Conservation (phyloP, 352 stramenopile genomes). For the Phytophthora pisi region DNA sequence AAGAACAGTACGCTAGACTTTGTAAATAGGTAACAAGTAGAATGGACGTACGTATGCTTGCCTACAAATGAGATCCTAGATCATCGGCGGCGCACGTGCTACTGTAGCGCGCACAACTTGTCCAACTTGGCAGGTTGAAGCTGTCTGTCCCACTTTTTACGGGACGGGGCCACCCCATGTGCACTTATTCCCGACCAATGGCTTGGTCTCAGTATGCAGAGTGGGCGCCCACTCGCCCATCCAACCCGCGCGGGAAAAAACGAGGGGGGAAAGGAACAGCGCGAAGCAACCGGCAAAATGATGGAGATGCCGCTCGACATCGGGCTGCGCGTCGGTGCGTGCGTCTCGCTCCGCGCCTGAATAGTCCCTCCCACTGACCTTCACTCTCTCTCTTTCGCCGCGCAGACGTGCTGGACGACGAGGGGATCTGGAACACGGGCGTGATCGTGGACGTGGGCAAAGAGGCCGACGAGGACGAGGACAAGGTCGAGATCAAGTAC, state of each 20-base stretch:
- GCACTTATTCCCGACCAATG: background rate
- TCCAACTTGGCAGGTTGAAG: no score
- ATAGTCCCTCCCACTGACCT: background rate
- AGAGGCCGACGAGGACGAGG: constrained; percentile 49
- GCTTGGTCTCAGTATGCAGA: constrained; percentile 4
- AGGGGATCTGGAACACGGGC: constrained; percentile 87
- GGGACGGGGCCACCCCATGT: background rate
- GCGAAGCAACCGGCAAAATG: constrained; percentile 7
- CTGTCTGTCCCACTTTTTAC: background rate
- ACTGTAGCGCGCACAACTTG: background rate
- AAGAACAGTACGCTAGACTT: constrained; percentile 6
- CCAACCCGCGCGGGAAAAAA: constrained; percentile 18
- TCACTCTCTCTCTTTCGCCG: background rate
- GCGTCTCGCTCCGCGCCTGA: background rate
- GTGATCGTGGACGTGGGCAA: constrained; percentile 69
- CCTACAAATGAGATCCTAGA: no score
- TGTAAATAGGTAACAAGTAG: background rate
- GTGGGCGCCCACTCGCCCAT: constrained; percentile 3
- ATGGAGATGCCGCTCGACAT: constrained; percentile 68
- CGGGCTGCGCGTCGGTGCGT: constrained; percentile 71
- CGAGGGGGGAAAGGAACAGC: constrained; percentile 10
- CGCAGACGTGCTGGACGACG: constrained; percentile 79
- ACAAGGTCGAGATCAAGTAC: constrained; percentile 84
- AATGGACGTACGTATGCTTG: no score
- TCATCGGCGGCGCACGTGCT: background rate